A percentile compares a stretch with the other conserved stretches of the same genome.
phyloP scores from a whole-genome alignment of 192 early-diverging fungal species.

The Umbelopsis vinacea region DNA sequence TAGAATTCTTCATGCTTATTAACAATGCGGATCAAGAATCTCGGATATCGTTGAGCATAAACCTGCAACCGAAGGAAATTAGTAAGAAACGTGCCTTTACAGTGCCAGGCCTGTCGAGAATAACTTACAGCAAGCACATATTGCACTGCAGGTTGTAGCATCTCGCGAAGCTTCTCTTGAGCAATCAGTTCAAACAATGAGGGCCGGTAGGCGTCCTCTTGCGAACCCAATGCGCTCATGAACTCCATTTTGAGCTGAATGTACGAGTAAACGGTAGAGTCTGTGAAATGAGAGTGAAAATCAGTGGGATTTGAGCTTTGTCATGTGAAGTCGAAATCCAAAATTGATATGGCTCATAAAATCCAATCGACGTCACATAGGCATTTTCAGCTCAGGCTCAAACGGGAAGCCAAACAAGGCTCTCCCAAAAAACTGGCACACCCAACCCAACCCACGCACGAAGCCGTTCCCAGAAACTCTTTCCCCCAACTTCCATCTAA shows the following conservation, averaged over 20 bases:
- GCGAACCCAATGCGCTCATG: constrained; percentile 78
- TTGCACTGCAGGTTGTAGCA: constrained; percentile 83
- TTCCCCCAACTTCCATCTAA: neutral
- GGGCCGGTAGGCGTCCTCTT: constrained; percentile 76
- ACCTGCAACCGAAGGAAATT: constrained; percentile 47
- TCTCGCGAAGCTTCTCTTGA: constrained; percentile 79
- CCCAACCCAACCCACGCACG: neutral
- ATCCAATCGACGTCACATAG: neutral
- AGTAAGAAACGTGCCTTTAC: neutral
- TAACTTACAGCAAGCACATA: constrained; percentile 76
- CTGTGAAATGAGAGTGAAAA: neutral
- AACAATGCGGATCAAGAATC: constrained; percentile 74
- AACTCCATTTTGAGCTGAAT: constrained; percentile 69
- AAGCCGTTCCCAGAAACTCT: too few species aligned
- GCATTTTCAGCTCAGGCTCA: neutral
- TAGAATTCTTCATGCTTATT: constrained; percentile 86
- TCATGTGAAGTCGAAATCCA: neutral
- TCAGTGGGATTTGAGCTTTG: neutral
- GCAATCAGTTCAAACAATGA: constrained; percentile 91
- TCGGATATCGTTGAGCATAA: constrained; percentile 89
- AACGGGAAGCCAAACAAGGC: neutral
- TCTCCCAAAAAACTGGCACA: neutral
- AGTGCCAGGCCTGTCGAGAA: neutral
- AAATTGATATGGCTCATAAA: neutral
- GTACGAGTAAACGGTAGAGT: neutral